A percentile compares a stretch with the other conserved stretches of the same genome.
phyloP scores from a whole-genome alignment of 192 early-diverging fungal genomes.

The Backusella macrospora region DNA sequence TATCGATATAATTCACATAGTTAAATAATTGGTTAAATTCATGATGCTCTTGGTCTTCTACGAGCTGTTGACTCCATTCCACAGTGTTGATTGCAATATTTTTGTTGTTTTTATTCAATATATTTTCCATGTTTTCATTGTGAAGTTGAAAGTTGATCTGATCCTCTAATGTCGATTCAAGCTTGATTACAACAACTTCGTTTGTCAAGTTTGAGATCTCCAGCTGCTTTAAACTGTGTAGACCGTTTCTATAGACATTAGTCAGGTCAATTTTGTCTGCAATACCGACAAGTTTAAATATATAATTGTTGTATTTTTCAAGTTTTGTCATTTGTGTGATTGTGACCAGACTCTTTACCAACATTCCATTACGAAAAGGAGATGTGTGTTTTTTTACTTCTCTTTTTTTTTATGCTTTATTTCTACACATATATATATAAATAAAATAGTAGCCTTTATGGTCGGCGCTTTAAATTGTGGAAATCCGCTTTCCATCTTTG shows the following conservation, averaged over 20 bases:
- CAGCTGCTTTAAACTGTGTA: constrained; percentile 74
- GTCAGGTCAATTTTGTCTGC: constrained; percentile 58
- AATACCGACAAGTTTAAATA: constrained; percentile 1
- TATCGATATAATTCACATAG: constrained; percentile 78
- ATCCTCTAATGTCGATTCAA: constrained; percentile 73
- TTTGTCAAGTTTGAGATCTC: constrained; percentile 68
- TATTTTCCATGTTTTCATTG: constrained; percentile 80
- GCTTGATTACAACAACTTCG: constrained; percentile 62
- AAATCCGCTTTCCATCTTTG: too few relatives aligned
- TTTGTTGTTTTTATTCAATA: constrained; percentile 33
- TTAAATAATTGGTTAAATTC: constrained; percentile 94
- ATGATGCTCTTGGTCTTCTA: constrained; percentile 44
- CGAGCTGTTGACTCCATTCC: constrained; percentile 47
- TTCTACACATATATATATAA: too few relatives aligned
- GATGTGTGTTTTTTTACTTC: not conserved
- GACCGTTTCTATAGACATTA: constrained; percentile 79
- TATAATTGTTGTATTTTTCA: not conserved
- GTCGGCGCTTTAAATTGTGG: too few relatives aligned
- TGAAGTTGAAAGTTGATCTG: constrained; percentile 83
- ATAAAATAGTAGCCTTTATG: too few relatives aligned
- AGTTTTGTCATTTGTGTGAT: not conserved
- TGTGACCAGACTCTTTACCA: constrained; percentile 8
- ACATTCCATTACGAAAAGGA: constrained; percentile 7
- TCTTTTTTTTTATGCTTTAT: too few relatives aligned
- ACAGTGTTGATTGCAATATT: constrained; percentile 63